phyloP scores from a whole-genome alignment of 176 grass and related monocot species.

The Oryza coarctata region DNA sequence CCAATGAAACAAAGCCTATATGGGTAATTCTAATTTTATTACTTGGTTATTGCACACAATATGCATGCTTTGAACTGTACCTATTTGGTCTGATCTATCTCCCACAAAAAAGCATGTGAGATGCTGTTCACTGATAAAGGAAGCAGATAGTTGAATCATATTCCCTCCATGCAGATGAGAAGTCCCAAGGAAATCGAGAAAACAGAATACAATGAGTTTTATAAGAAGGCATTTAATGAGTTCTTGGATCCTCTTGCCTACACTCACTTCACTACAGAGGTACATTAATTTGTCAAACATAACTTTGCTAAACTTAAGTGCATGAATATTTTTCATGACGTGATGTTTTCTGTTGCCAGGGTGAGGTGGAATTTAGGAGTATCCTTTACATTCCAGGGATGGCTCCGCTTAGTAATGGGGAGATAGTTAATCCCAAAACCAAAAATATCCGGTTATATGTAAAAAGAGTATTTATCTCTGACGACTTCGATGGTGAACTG shows the following conservation, averaged over 20 bases:
- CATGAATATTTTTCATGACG: background rate
- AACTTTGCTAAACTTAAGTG: background rate
- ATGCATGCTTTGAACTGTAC: background rate
- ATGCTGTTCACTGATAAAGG: background rate
- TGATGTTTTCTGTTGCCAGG: slow-evolving; percentile 45
- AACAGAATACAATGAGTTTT: slow-evolving; percentile 78
- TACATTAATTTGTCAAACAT: slow-evolving; percentile 27
- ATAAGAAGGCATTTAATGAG: slow-evolving; percentile 93
- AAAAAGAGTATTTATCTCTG: slow-evolving; percentile 83
- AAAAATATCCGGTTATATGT: slow-evolving; percentile 84
- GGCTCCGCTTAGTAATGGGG: slow-evolving; percentile 78
- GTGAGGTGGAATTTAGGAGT: slow-evolving; percentile 84
- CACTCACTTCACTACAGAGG: slow-evolving; percentile 80
- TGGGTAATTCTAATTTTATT: slow-evolving; percentile 51
- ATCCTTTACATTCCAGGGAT: slow-evolving; percentile 82
- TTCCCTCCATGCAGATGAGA: slow-evolving; percentile 55
- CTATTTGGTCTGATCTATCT: background rate
- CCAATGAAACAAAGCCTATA: slow-evolving; percentile 89
- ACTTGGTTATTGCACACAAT: background rate
- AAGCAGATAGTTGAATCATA: slow-evolving; percentile 11
- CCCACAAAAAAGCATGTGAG: background rate
- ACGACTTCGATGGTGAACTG: slow-evolving; percentile 87
- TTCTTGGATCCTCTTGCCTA: slow-evolving; percentile 76
- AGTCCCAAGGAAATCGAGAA: slow-evolving; percentile 70
- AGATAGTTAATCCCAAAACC: slow-evolving; percentile 79